Conservation (phyloP, 202 grass and related monocot genomes). For the Brachypodium distachyon region DNA sequence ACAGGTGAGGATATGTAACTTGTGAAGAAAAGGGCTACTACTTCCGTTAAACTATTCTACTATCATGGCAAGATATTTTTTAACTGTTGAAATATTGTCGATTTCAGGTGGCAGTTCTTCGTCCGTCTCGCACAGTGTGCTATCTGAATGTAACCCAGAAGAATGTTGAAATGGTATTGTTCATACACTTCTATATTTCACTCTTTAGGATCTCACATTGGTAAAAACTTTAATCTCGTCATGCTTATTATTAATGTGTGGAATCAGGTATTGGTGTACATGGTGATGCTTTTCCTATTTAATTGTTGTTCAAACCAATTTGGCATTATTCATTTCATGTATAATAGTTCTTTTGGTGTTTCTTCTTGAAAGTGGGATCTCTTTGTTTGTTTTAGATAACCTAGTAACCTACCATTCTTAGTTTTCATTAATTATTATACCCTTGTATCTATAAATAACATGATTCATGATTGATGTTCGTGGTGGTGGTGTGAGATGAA, state of each 20-base stretch:
- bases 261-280: not conserved
- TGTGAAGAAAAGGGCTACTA: not conserved
- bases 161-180: constrained; percentile 55
- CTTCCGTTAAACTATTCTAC: not conserved
- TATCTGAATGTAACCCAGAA: constrained; percentile 62
- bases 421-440: not conserved
- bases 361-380: not conserved
- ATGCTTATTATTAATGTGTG: not conserved
- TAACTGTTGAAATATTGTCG: not conserved
- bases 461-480: not conserved
- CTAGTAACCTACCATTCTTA: not conserved
- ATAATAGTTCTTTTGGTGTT: not conserved
- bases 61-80: not conserved
- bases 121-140: constrained; percentile 21
- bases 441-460: not conserved
- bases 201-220: not conserved
- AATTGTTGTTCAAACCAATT: not conserved
- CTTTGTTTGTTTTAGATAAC: not conserved
- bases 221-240: too few species aligned
- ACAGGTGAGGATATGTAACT: constrained; percentile 20
- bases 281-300: not conserved
- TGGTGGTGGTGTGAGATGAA: not conserved
- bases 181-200: not conserved
- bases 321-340: not conserved
- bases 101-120: constrained; percentile 66